phyloP scores from a whole-genome alignment of 176 grass and related monocot species.

The Dactylis glomerata region DNA sequence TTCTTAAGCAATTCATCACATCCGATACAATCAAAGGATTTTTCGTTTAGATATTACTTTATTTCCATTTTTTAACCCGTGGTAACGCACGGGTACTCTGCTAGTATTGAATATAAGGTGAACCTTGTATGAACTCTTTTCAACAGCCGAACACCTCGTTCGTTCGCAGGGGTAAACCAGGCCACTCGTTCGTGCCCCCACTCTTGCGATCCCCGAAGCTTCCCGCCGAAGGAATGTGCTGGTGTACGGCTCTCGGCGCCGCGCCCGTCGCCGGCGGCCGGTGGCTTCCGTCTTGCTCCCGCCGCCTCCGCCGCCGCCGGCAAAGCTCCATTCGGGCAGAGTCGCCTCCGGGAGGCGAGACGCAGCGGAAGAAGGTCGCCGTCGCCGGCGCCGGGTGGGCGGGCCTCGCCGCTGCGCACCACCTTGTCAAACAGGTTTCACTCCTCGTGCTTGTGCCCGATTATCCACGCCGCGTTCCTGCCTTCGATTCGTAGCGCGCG shows the following conservation, averaged over 20 bases:
- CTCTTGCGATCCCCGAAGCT: not conserved
- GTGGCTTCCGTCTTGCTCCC: not conserved
- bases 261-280: not conserved
- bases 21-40: too few relatives aligned
- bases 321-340: constrained; percentile 37
- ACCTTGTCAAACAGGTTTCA: constrained; percentile 69
- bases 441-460: not conserved
- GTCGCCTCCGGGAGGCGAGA: not conserved
- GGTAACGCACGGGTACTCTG: too few relatives aligned
- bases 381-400: constrained; percentile 80
- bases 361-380: constrained; percentile 62
- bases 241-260: constrained; percentile 28
- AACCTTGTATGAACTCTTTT: too few relatives aligned
- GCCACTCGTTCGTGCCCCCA: constrained; percentile 17
- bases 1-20: too few relatives aligned
- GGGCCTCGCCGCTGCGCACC: constrained; percentile 64
- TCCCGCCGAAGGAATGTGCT: constrained; percentile 49
- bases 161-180: not conserved
- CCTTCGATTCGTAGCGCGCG: not conserved
- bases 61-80: too few relatives aligned
- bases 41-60: too few relatives aligned
- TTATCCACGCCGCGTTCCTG: not conserved
- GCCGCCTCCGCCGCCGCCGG: constrained; percentile 5
- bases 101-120: too few relatives aligned
- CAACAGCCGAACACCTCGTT: too few relatives aligned